phyloP scores from a whole-genome alignment of 805 yeast genomes.

The Candida jianshihensis region DNA sequence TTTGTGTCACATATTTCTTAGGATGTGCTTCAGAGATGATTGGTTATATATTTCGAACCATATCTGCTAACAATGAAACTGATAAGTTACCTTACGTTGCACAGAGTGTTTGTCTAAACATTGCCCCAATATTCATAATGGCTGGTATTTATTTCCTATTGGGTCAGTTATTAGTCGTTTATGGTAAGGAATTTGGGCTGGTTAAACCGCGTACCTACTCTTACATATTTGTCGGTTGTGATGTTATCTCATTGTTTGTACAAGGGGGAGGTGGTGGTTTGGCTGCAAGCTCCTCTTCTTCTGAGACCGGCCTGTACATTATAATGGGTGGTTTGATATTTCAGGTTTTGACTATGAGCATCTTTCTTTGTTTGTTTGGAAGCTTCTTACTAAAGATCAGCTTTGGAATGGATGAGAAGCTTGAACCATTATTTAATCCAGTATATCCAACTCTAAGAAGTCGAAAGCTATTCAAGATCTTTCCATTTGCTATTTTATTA shows the following conservation, averaged over 20 bases:
- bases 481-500: slow-evolving; percentile 38
- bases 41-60: slow-evolving; percentile 60
- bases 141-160: slow-evolving; percentile 73
- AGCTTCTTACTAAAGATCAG: slow-evolving; percentile 39
- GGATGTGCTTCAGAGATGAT: slow-evolving; percentile 56
- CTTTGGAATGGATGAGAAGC: slow-evolving; percentile 17
- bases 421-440: slow-evolving; percentile 30
- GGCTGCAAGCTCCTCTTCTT: slow-evolving; percentile 42
- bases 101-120: slow-evolving; percentile 62
- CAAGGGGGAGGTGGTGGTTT: slow-evolving; percentile 78
- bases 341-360: slow-evolving; percentile 64
- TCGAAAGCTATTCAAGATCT: slow-evolving; percentile 30
- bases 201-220: slow-evolving; percentile 55
- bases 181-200: slow-evolving; percentile 46
- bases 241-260: slow-evolving; percentile 52
- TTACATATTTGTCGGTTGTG: slow-evolving; percentile 58
- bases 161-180: slow-evolving; percentile 58
- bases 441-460: slow-evolving; percentile 29
- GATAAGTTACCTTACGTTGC: slow-evolving; percentile 40
- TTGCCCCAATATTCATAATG: slow-evolving; percentile 81
- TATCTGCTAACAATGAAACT: slow-evolving; percentile 33
- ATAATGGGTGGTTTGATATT: slow-evolving; percentile 76
- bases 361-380: slow-evolving; percentile 46
- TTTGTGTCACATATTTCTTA: slow-evolving; percentile 46
- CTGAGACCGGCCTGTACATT: slow-evolving; percentile 46